phyloP scores from a whole-genome alignment of 2,329 filamentous ascomycete genomes.

The Akanthomyces lecanii region DNA sequence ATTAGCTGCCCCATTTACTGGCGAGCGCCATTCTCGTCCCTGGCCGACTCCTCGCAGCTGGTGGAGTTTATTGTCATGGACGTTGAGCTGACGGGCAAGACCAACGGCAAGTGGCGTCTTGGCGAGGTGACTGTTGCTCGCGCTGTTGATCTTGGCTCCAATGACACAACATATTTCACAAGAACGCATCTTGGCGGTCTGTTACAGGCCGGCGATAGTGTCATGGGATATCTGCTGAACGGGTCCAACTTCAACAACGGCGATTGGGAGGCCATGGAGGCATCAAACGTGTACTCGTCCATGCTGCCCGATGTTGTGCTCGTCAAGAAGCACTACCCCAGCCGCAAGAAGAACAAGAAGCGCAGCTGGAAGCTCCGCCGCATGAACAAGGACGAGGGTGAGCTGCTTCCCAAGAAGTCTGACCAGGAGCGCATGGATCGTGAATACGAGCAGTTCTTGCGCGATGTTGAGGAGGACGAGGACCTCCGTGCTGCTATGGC shows the following conservation, averaged over 20 bases:
- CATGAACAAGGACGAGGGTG: slow-evolving; percentile 84
- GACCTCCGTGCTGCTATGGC: slow-evolving; percentile 81
- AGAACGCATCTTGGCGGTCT: slow-evolving; percentile 85
- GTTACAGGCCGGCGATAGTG: slow-evolving; percentile 84
- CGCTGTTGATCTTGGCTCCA: slow-evolving; percentile 78
- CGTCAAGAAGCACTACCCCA: slow-evolving; percentile 94
- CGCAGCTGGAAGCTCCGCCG: slow-evolving; percentile 94
- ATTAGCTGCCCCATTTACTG: slow-evolving; percentile 81
- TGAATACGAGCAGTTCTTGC: slow-evolving; percentile 96
- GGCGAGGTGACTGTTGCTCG: slow-evolving; percentile 86
- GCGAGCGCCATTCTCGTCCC: slow-evolving; percentile 77
- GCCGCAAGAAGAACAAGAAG: slow-evolving; percentile 73
- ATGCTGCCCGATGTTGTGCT: slow-evolving; percentile 88
- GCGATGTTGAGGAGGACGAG: slow-evolving; percentile 91
- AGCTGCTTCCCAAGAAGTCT: slow-evolving; percentile 78
- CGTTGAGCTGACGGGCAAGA: slow-evolving; percentile 72
- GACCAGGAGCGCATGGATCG: slow-evolving; percentile 85
- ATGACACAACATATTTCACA: slow-evolving; percentile 84
- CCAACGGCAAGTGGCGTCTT: slow-evolving; percentile 76
- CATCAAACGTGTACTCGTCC: slow-evolving; percentile 68
- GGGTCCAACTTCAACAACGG: slow-evolving; percentile 91
- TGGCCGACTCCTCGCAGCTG: slow-evolving; percentile 80
- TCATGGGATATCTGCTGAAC: slow-evolving; percentile 86
- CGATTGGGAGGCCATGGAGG: slow-evolving; percentile 78
- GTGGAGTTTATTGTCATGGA: slow-evolving; percentile 94